phyloP scores from a whole-genome alignment of 2,329 filamentous ascomycete genomes.

The Fusarium bulbicola region DNA sequence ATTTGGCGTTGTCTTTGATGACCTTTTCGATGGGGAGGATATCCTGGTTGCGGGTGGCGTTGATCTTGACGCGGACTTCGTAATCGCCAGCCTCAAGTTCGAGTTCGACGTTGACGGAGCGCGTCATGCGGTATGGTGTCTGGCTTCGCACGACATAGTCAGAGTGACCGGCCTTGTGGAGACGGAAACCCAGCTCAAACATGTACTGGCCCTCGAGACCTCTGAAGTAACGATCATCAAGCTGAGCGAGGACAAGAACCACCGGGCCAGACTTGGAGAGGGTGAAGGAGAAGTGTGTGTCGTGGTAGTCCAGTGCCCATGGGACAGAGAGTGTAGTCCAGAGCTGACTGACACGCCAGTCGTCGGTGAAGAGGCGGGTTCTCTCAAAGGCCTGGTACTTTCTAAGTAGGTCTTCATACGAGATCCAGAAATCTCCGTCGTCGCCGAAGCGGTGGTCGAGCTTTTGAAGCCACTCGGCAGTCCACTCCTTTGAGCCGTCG shows the following conservation, averaged over 20 bases:
- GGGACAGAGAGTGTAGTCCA: constrained; percentile 64
- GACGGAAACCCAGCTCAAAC: constrained; percentile 63
- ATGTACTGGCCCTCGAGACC: constrained; percentile 66
- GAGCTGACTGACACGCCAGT: constrained; percentile 59
- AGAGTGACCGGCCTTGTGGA: constrained; percentile 60
- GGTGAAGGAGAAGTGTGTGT: constrained; percentile 61
- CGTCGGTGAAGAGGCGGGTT: constrained; percentile 65
- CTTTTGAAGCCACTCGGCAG: constrained; percentile 77
- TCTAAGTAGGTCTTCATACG: constrained; percentile 66
- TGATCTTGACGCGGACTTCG: constrained; percentile 78
- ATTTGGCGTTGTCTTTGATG: constrained; percentile 70
- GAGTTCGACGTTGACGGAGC: constrained; percentile 81
- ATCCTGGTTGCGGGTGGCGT: constrained; percentile 66
- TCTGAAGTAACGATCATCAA: constrained; percentile 66
- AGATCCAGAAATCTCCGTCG: constrained; percentile 74
- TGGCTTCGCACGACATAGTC: constrained; percentile 66
- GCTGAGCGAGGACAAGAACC: constrained; percentile 65
- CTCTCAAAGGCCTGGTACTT: constrained; percentile 68
- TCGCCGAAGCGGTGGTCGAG: constrained; percentile 79
- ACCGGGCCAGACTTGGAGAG: constrained; percentile 59
- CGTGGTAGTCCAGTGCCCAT: constrained; percentile 65
- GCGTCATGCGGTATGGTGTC: constrained; percentile 68
- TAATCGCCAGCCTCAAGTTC: constrained; percentile 79
- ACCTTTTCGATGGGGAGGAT: constrained; percentile 69
- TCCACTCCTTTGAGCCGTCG: constrained; percentile 88